A percentile compares a stretch with the other conserved stretches of the same genome.
Evolutionary conservation across 1,284 basidiomycete genomes (phyloP).

Genomic region (Pulveroboletus sp.): DNA sequence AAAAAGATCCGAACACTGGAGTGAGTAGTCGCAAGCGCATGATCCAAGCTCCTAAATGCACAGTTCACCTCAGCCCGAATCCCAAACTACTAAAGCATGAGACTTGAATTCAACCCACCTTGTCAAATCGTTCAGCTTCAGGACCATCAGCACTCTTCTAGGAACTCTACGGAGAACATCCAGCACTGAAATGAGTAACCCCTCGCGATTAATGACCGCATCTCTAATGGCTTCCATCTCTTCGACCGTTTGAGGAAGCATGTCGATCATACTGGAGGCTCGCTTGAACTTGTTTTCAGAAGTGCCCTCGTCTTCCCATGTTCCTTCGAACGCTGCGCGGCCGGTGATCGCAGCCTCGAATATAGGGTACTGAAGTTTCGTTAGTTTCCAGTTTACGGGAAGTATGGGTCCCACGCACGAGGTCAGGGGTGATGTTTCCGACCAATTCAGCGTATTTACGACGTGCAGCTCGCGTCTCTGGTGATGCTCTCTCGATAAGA

Average conservation of each 20-base stretch:
- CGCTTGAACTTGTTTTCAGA: constrained; percentile 47
- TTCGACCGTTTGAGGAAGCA: constrained; percentile 63
- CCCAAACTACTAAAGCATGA: background rate
- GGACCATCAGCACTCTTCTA: constrained; percentile 82
- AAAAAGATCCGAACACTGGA: constrained; percentile 86
- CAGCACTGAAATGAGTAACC: constrained; percentile 80
- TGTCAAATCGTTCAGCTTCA: constrained; percentile 84
- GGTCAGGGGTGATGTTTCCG: constrained; percentile 85
- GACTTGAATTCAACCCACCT: constrained; percentile 46
- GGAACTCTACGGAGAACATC: constrained; percentile 84
- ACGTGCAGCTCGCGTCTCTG: constrained; percentile 64
- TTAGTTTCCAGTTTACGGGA: constrained; percentile 17
- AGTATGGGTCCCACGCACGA: constrained; percentile 50
- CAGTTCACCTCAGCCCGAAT: background rate
- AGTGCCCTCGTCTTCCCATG: constrained; percentile 46
- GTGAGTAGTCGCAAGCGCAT: constrained; percentile 73
- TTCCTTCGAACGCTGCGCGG: constrained; percentile 63
- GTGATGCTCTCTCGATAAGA: constrained; percentile 73
- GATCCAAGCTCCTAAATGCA: constrained; percentile 60
- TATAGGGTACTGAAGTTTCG: constrained; percentile 61
- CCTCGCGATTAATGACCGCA: constrained; percentile 80
- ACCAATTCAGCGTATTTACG: constrained; percentile 85
- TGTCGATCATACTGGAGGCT: constrained; percentile 75
- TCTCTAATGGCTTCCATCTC: constrained; percentile 80
- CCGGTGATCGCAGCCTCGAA: constrained; percentile 85